Evolutionary conservation across 768 basidiomycete genomes (phyloP), one percentile per base, ranked within the genome.

Genomic region (Aureoboletus auriporus): DNA sequence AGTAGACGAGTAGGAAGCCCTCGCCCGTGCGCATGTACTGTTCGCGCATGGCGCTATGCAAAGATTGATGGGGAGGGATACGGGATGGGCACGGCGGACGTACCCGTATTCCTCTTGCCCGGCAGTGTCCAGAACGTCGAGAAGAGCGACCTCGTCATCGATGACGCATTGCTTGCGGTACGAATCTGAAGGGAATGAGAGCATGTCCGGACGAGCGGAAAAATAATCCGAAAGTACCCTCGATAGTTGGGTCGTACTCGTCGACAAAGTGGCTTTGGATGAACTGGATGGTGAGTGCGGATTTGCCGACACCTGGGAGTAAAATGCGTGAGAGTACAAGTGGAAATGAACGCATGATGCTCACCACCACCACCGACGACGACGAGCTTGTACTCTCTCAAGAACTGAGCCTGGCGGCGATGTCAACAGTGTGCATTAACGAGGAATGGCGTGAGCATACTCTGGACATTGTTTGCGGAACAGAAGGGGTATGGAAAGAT

Each of bases 21-120:
- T 98, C 94, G 52, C 95, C 95, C 26, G 93, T 93, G 44, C 93
- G 84, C 93, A 97, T 98, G 74, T 98, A 98, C 63, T 97, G 95
- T 64, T 98, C 95, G 40, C 95, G 86, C 95, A 98, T 97, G 20
- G 95, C 95, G 49, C 92, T 94, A 64, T 43, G 51, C 16, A 54
- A 43, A 12, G 56, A 31, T 26, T 43, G 37, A 10, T 28, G 40
- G 11, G 23, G 39, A 38, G 48, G 33, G 48, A 51, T 23, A 33
- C 33, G 47, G 34, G 33, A 23, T 49, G 16, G 8, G n/a, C 12
- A n/a, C 36, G 37, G 33, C 6, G 36, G 11, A 78, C 86, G 47
- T 49, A 93, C 92, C 91, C 91, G 62, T 97, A 98, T 76, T 98
- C 95, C 69, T 98, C 95, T 69, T 97, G 94, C 31, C 94, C 94